Percentiles rank a stretch among this genome's conserved stretches.
phyloP scores from a whole-genome alignment of 2,329 filamentous ascomycete species.

The Paracoccidioides brasiliensis region DNA sequence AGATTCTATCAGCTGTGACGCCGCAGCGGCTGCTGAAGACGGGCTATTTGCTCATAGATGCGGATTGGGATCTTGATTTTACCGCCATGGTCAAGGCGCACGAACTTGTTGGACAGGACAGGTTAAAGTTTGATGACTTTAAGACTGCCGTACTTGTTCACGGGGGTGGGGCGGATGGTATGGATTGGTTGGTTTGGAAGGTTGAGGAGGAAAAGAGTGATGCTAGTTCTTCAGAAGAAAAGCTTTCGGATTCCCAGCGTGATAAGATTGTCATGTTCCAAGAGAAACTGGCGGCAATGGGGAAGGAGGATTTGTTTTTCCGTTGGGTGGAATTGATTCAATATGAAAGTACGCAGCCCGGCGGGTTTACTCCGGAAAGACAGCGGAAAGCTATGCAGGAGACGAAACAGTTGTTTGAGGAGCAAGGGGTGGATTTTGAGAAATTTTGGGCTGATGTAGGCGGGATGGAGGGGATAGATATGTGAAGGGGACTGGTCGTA shows the following conservation, averaged over 20 bases:
- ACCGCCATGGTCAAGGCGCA: conserved; percentile 64
- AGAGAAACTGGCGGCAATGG: conserved; percentile 58
- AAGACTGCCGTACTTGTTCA: conserved; percentile 57
- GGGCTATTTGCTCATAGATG: conserved; percentile 74
- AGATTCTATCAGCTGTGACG: conserved; percentile 55
- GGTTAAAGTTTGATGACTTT: conserved; percentile 50
- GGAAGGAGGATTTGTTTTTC: conserved; percentile 82
- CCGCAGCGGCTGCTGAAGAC: conserved; percentile 62
- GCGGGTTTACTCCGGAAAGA: conserved; percentile 61
- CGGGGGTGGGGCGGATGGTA: conserved; percentile 46
- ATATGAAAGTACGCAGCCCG: conserved; percentile 66
- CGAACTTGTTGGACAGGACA: conserved; percentile 46
- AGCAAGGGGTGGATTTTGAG: conserved; percentile 70
- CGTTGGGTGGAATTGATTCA: conserved; percentile 88
- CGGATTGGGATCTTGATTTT: conserved; percentile 81
- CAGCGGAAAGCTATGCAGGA: conserved; percentile 60
- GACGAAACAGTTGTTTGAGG: conserved; percentile 61
- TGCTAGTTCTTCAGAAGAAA: conserved; percentile 19
- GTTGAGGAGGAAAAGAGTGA: conserved; percentile 43
- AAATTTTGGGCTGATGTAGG: conserved; percentile 60
- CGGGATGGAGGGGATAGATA: conserved; percentile 45
- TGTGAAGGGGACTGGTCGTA: conserved; percentile 19
- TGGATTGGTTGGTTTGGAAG: conserved; percentile 47
- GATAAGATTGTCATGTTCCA: conserved; percentile 71
- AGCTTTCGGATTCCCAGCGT: conserved; percentile 33